Percentiles rank a stretch among this genome's conserved stretches.
Evolutionary conservation across 805 yeast species (phyloP).

Genomic region (Candida suzukii): DNA sequence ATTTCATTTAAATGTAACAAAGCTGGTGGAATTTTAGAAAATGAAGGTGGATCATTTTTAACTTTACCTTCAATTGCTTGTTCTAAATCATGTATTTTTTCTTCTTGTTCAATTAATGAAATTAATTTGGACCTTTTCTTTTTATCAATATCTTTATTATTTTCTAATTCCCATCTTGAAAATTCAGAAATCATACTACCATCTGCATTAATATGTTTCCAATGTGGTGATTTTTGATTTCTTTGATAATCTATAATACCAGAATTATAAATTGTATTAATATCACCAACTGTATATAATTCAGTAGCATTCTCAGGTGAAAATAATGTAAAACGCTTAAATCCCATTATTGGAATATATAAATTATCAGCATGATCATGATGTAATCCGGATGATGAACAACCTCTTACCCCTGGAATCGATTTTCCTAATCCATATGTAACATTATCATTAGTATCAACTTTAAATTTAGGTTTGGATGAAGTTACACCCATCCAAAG

Average conservation of each 20-base stretch:
- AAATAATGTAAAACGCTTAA: constrained; percentile 59
- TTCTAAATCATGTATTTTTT: constrained; percentile 10
- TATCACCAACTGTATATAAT: constrained; percentile 57
- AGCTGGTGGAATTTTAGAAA: constrained; percentile 56
- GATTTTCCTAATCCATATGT: constrained; percentile 43
- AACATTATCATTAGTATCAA: constrained; percentile 10
- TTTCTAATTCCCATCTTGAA: constrained; percentile 33
- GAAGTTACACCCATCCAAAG: constrained; percentile 58
- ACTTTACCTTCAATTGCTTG: constrained; percentile 8
- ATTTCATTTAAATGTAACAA: constrained; percentile 55
- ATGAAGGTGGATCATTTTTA: constrained; percentile 59
- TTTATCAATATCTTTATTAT: constrained; percentile 11
- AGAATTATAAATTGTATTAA: constrained; percentile 43
- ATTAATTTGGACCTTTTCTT: constrained; percentile 17
- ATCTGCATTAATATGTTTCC: constrained; percentile 57
- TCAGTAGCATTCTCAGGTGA: constrained; percentile 55
- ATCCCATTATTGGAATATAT: constrained; percentile 54
- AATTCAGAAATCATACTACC: constrained; percentile 50
- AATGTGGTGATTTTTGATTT: constrained; percentile 49
- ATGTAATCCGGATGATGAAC: constrained; percentile 67
- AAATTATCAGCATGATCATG: constrained; percentile 79
- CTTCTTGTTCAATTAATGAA: constrained; percentile 22
- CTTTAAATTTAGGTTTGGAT: background rate
- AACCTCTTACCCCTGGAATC: constrained; percentile 43
- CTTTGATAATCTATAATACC: constrained; percentile 61